Evolutionary conservation across 2,329 filamentous ascomycete species (phyloP).

Genomic region (Didymella pomorum): DNA sequence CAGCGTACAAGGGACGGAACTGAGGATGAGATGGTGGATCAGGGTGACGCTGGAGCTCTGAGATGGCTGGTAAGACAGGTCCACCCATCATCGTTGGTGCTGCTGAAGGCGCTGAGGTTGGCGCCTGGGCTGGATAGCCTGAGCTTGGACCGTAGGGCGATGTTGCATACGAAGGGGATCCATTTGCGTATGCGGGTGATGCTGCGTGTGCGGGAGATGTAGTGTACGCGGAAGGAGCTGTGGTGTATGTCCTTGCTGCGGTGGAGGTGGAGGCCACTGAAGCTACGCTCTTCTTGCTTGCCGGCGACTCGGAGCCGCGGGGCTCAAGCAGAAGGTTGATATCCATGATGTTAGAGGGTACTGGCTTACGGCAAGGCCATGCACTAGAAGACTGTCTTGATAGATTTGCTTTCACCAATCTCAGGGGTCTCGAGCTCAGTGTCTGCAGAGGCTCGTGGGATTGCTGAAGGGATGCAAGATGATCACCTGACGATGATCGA

Average conservation of each 20-base stretch:
- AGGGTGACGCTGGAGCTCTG: conserved; percentile 49
- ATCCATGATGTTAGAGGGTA: conserved; percentile 80
- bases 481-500: conserved; percentile 8
- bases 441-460: background rate
- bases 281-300: conserved; percentile 55
- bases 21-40: conserved; percentile 51
- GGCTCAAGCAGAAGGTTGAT: conserved; percentile 88
- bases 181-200: conserved; percentile 42
- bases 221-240: conserved; percentile 48
- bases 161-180: conserved; percentile 43
- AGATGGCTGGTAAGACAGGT: conserved; percentile 50
- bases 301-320: conserved; percentile 73
- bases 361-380: conserved; percentile 56
- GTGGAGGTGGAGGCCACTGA: conserved; percentile 50
- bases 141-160: conserved; percentile 42
- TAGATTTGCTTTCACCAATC: background rate
- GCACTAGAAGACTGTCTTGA: conserved; percentile 25
- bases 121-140: conserved; percentile 37
- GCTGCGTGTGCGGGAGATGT: conserved; percentile 47
- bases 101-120: conserved; percentile 36
- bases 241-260: conserved; percentile 49
- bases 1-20: conserved; percentile 50
- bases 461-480: background rate
- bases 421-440: conserved; percentile 4
- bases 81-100: conserved; percentile 46